These are phyloP conservation scores for Wickerhamomyces silvicola DNA, from an alignment of 805 yeast genomes.

Conservation along the genomic window DNA sequence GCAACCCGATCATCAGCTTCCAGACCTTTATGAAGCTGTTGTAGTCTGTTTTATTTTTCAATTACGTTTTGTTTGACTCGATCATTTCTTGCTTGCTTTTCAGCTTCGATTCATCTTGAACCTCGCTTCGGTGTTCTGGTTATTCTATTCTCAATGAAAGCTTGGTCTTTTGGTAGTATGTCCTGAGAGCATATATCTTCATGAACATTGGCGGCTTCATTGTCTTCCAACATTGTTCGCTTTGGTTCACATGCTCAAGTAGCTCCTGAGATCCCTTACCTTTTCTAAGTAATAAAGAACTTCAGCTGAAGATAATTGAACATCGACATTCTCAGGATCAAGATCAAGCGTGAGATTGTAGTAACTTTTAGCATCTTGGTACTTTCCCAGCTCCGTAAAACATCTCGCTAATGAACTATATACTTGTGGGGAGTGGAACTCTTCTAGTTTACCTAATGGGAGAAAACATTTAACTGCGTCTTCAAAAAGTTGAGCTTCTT, in stretches of 20 bases:
- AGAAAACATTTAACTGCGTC: conserved; percentile 68
- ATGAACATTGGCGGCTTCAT: conserved; percentile 1
- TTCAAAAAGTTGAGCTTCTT: conserved; percentile 59
- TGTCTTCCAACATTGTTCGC: conserved; percentile 24
- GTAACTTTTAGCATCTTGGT: conserved; percentile 53
- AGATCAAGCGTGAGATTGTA: conserved; percentile 46
- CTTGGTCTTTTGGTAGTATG: conserved; percentile 7
- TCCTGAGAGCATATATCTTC: conserved; percentile 1
- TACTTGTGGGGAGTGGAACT: conserved; percentile 41
- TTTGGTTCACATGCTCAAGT: conserved; percentile 46
- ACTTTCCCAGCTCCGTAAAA: conserved; percentile 65
- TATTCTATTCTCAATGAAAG: conserved; percentile 17
- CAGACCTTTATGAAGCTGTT: conserved; percentile 43
- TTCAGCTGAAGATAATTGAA: conserved; percentile 76
- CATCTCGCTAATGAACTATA: conserved; percentile 64
- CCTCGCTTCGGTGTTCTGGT: conserved; percentile 23
- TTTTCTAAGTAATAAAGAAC: conserved; percentile 63
- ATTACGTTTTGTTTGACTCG: conserved; percentile 51
- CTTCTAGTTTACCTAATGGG: conserved; percentile 51
- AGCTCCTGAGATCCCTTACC: conserved; percentile 48
- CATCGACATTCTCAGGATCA: conserved; percentile 63
- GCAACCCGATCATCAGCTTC: conserved; percentile 53
- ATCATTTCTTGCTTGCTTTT: conserved; percentile 48
- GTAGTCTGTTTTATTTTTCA: conserved; percentile 49
- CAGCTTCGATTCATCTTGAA: conserved; percentile 32